A percentile compares a stretch with the other conserved stretches of the same genome.
phyloP scores from a whole-genome alignment of 2,329 filamentous ascomycete genomes.

The Rhynchosporium agropyri region DNA sequence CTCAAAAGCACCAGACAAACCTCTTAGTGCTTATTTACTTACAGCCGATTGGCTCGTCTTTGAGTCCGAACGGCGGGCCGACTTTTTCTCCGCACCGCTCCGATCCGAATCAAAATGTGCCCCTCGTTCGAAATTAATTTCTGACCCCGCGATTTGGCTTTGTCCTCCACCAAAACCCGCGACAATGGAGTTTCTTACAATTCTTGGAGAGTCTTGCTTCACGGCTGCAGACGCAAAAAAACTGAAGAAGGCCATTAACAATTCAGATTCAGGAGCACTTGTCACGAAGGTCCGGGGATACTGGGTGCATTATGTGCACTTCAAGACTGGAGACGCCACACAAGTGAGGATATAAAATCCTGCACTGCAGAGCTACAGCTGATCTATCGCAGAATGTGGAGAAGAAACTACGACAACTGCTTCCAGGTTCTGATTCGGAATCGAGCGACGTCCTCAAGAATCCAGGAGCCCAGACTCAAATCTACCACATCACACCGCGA shows the following conservation, averaged over 20 bases:
- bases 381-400: slow-evolving; percentile 28
- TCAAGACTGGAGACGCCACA: slow-evolving; percentile 29
- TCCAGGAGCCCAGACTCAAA: slow-evolving; percentile 23
- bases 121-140: slow-evolving; percentile 8
- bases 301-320: slow-evolving; percentile 40
- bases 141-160: slow-evolving; percentile 9
- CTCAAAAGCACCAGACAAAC: too few relatives aligned
- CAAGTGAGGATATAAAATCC: slow-evolving; percentile 17
- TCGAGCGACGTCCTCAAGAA: slow-evolving; percentile 23
- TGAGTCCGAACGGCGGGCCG: not conserved
- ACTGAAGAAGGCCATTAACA: slow-evolving; percentile 33
- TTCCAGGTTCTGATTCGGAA: slow-evolving; percentile 30
- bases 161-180: not conserved
- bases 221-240: slow-evolving; percentile 39
- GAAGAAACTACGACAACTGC: slow-evolving; percentile 35
- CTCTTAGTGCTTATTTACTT: not conserved
- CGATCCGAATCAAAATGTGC: slow-evolving; percentile 5
- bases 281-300: slow-evolving; percentile 36
- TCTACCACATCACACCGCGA: slow-evolving; percentile 73
- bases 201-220: slow-evolving; percentile 39
- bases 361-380: slow-evolving; percentile 13
- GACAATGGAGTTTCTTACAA: slow-evolving; percentile 37
- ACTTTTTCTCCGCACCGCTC: not conserved
- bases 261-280: slow-evolving; percentile 21
- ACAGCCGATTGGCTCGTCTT: not conserved